phyloP scores from a whole-genome alignment of 2,329 filamentous ascomycete genomes.

The Cytospora piceae region DNA sequence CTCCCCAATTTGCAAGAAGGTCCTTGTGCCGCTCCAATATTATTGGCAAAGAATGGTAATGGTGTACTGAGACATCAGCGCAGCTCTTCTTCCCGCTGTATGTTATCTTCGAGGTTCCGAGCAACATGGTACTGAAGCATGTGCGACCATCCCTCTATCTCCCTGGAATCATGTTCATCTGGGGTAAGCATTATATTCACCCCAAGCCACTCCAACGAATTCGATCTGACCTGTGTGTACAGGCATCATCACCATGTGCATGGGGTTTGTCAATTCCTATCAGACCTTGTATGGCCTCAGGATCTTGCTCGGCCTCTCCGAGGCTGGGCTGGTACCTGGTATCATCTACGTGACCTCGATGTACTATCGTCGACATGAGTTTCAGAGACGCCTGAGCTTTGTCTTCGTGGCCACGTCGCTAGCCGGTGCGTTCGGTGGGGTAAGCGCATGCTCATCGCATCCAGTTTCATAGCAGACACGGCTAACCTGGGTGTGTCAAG shows the following conservation, averaged over 20 bases:
- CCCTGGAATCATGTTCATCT: conserved; percentile 73
- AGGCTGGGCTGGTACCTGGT: conserved; percentile 64
- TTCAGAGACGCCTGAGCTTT: conserved; percentile 63
- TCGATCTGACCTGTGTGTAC: too few species aligned
- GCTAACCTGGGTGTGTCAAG: too few species aligned
- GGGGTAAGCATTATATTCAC: conserved; percentile 40
- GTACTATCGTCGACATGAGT: conserved; percentile 63
- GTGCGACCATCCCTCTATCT: conserved; percentile 76
- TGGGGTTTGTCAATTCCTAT: conserved; percentile 56
- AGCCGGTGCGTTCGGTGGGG: conserved; percentile 75
- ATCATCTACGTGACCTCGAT: conserved; percentile 57
- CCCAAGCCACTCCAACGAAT: too few species aligned
- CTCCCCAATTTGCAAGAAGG: too few species aligned
- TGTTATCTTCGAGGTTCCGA: conserved; percentile 74
- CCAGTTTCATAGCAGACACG: too few species aligned
- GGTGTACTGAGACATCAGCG: conserved; percentile 68
- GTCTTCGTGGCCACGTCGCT: conserved; percentile 85
- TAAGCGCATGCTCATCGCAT: too few species aligned
- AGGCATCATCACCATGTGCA: conserved; percentile 49
- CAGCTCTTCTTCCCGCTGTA: conserved; percentile 85
- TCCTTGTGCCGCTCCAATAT: too few species aligned
- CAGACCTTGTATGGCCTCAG: conserved; percentile 52
- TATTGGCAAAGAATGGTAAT: too few species aligned
- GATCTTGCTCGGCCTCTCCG: conserved; percentile 66
- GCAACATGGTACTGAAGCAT: conserved; percentile 76